A percentile compares a stretch with the other conserved stretches of the same genome.
Conservation (phyloP, 495 filamentous ascomycete species). For the Tuber brumale region DNA sequence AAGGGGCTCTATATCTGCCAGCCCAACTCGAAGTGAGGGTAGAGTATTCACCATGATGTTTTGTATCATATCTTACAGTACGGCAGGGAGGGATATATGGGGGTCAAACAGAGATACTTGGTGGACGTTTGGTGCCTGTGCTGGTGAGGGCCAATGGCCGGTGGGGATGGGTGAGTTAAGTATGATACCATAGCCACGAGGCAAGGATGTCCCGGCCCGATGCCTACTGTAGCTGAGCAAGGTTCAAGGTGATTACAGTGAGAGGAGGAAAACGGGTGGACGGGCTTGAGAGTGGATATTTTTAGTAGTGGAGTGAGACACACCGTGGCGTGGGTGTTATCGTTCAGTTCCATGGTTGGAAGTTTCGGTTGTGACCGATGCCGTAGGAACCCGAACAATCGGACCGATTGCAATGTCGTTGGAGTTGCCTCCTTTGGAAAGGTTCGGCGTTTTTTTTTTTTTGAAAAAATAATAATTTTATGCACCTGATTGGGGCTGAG, state of each 20-base stretch:
- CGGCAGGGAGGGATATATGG: neutral
- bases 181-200: neutral
- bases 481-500: neutral
- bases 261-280: neutral
- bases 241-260: neutral
- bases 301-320: neutral
- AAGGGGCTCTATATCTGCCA: neutral
- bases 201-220: neutral
- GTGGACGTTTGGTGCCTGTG: neutral
- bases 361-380: neutral
- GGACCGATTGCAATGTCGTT: neutral
- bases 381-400: neutral
- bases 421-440: neutral
- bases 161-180: neutral
- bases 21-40: neutral
- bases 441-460: neutral
- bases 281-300: neutral
- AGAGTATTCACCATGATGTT: too few species aligned
- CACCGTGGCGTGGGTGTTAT: neutral
- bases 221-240: neutral
- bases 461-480: too few species aligned
- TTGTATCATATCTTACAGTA: neutral
- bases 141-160: neutral
- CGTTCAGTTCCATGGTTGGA: neutral
- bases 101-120: neutral